Evolutionary conservation across 208 protist species (phyloP).

Genomic region (Trypanosoma conorhini): DNA sequence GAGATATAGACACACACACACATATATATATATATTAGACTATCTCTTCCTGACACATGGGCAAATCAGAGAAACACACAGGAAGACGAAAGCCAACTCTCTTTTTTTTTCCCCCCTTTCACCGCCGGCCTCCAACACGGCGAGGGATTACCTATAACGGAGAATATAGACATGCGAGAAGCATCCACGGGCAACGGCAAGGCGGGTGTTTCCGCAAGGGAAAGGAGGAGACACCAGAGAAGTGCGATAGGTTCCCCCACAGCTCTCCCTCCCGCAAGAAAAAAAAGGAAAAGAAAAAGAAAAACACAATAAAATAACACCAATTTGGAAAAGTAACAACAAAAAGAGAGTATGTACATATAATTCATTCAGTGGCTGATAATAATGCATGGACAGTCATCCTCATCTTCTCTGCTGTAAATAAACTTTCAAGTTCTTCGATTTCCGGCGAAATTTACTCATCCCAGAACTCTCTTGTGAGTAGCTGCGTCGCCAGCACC

Average conservation of each 20-base stretch:
- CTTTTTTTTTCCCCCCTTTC: too few relatives aligned
- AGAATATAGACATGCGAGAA: too few relatives aligned
- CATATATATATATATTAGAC: not conserved
- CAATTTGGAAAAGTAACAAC: not conserved
- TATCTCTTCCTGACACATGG: not conserved
- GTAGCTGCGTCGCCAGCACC: constrained; percentile 65
- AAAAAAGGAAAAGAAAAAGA: constrained; percentile 16
- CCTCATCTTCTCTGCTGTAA: not conserved
- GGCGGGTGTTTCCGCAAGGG: not conserved
- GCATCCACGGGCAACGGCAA: too few relatives aligned
- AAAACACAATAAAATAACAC: constrained; percentile 7
- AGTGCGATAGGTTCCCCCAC: not conserved
- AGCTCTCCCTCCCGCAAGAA: not conserved
- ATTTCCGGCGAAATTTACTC: not conserved
- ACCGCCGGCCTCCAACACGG: too few relatives aligned
- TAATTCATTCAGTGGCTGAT: not conserved
- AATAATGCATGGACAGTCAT: not conserved
- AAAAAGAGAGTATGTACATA: constrained; percentile 3
- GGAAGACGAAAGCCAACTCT: not conserved
- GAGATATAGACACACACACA: too few relatives aligned
- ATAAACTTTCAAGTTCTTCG: not conserved
- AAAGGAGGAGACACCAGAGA: not conserved
- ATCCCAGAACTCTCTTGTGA: constrained; percentile 68
- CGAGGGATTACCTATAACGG: too few relatives aligned
- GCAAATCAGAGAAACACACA: not conserved